Percentiles rank a stretch among this genome's conserved stretches.
These are phyloP conservation scores for Fusarium buxicola DNA, from an alignment of 2,329 filamentous ascomycete genomes.

Conservation along the genomic window DNA sequence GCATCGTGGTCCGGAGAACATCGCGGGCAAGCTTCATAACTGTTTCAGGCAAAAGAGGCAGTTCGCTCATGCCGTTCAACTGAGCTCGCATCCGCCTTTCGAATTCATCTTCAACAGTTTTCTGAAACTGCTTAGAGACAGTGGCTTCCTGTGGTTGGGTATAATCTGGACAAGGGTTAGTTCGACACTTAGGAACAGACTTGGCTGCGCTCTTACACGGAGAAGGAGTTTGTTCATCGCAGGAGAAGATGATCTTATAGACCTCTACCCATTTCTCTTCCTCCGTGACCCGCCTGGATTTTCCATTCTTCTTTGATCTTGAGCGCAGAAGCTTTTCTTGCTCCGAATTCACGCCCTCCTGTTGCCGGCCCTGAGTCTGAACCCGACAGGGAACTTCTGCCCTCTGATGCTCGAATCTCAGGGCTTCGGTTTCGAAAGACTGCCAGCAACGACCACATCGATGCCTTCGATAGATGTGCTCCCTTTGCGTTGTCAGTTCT, in stretches of 20 bases:
- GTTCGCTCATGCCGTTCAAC: not conserved
- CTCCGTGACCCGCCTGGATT: too few relatives aligned
- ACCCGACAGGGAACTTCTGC: constrained; percentile 10
- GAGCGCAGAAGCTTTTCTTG: constrained; percentile 14
- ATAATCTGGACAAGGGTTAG: constrained; percentile 16
- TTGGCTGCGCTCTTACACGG: constrained; percentile 28
- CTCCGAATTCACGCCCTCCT: constrained; percentile 19
- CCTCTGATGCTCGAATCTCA: constrained; percentile 12
- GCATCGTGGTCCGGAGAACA: constrained; percentile 9
- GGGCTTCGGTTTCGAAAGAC: constrained; percentile 7
- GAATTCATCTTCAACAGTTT: constrained; percentile 8
- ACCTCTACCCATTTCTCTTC: constrained; percentile 30
- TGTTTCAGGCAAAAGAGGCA: not conserved
- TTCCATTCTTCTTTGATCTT: constrained; percentile 13
- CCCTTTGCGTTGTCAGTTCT: constrained; percentile 15
- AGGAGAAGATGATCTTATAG: constrained; percentile 31
- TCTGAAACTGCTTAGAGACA: constrained; percentile 7
- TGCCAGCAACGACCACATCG: constrained; percentile 25
- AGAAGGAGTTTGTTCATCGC: constrained; percentile 8
- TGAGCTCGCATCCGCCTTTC: not conserved
- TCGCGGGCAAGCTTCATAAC: not conserved
- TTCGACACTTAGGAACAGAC: too few relatives aligned
- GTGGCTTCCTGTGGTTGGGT: constrained; percentile 2
- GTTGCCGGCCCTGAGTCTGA: not conserved
- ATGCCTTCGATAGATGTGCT: constrained; percentile 33